Base-by-base conservation (phyloP, 805 yeast genomes). In the Candida succiphila region DNA sequence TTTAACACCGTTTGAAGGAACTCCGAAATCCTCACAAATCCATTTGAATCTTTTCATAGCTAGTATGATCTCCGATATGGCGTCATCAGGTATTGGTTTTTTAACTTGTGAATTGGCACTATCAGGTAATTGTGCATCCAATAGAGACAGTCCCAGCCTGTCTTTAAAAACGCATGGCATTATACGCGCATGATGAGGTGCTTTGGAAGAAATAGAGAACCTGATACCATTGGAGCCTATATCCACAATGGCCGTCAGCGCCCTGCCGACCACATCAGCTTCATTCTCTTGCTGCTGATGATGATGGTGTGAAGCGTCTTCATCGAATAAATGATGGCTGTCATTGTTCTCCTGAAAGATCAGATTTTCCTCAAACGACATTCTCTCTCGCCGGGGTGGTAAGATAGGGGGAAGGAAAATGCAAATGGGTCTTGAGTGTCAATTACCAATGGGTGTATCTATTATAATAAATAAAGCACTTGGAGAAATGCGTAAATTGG, bases 121-220 rank as follows among this genome's bases (percentile, higher is more conserved):
- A 20, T 54, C 67, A 37, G 38, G 63, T 47, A 50, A 63, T 44
- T 76, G 81, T 0, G 71, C 75, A 39, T 78, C 85, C 48, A 73
- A 78, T 15, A 81, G 53, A 0, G 87, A 75, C 10, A 81, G 74
- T 2, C 83, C 82, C 3, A 80, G 66, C 30, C 87, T 58, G 43
- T 81, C 89, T 41, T 80, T 83, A 56, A 75, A 81, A 9, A 80
- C 75, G 49, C 85, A 77, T 1, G 92, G 89, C 71, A 82, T 72
- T 4, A 78, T 75, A 39, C 92, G 64, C 1, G 85, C 84, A 51
- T 78, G 82, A 39, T 71, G 77, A 1, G 79, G 63, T 3, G 81
- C 78, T 31, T 72, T 65, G 2, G 86, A 78, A 14, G 85, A 74
- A 27, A 81, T 78, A 27, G 83, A 72, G 48, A 82, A 78, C 33